A percentile compares a stretch with the other conserved stretches of the same genome.
Evolutionary conservation across 208 protist species (phyloP).

Genomic region (Crithidia expoeki): DNA sequence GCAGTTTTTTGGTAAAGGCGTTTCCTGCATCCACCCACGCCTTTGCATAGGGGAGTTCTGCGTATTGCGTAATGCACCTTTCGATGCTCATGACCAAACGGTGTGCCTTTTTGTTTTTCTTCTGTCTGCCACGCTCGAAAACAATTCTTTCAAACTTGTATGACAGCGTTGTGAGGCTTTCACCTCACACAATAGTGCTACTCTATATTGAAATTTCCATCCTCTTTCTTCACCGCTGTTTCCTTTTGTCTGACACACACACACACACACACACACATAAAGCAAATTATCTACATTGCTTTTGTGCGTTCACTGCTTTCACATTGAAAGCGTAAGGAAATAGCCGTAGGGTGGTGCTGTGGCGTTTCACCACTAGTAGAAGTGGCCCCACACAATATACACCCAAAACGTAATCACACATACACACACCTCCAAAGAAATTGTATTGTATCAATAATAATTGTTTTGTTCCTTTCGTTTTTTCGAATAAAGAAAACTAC

Average conservation of each 20-base stretch:
- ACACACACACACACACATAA: not conserved
- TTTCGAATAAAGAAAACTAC: not conserved
- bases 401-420: not conserved
- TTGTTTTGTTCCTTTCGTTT: slow-evolving; percentile 1
- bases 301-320: no score
- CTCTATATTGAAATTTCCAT: not conserved
- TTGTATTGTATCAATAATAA: not conserved
- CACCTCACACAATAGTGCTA: no score
- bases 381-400: not conserved
- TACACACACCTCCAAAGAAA: not conserved
- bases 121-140: no score
- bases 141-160: no score
- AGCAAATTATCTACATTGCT: not conserved
- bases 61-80: no score
- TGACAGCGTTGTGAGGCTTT: no score
- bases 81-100: no score
- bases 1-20: no score
- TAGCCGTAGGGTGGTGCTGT: not conserved
- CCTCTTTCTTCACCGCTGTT: slow-evolving; percentile 9
- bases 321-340: not conserved
- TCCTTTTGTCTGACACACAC: slow-evolving; percentile 23
- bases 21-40: no score
- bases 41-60: no score
- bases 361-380: not conserved
- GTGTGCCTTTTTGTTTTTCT: no score